Evolutionary conservation across 768 basidiomycete genomes (phyloP), one percentile per base, ranked within the genome.

Genomic region (Lentinula aciculospora): DNA sequence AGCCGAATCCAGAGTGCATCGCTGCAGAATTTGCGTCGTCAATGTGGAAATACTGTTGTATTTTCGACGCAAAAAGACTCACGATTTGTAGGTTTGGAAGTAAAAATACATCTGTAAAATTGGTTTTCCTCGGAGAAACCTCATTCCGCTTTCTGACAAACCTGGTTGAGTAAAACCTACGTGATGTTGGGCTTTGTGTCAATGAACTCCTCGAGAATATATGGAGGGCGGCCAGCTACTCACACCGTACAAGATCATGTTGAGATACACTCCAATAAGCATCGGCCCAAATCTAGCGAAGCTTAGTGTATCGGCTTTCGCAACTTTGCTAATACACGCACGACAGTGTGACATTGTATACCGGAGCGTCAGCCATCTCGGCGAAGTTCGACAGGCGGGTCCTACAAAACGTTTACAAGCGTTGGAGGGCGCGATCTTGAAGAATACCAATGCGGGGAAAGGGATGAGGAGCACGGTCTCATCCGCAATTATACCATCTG

Each of bases 1-100:
- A 68, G 64, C 56, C 72, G 71, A 62, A 79, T 76, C 76, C 72
- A 74, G 7, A 55, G 57, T 17, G 70, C 66, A 61, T 81, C 78
- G 31, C 78, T 81, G 51, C 21, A 13, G 32, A 2, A 36, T 19
- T 17, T 12, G 12, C 27, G 8, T 13, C 19, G 13, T 36, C 8
- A n/a, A 23, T 9, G 50, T 13, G 25, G n/a, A n/a, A 36, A 12
- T n/a, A 13, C 13, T 4, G n/a, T 8, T 3, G 34, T 36, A 29
- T 13, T 9, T 21, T 8, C 4, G 3, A 12, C 28, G 32, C 4
- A 19, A 19, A 21, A 36, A n/a, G 3, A 13, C 34, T 32, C n/a
- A 53, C 50, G 31, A 21, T 36, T 39, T 53, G 23, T 36, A 53
- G n/a, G 50, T 36, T 36, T 53, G 50, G 37, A 29, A 53, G 50